phyloP scores from a whole-genome alignment of 768 basidiomycete species.

The Polyporus arcularius region DNA sequence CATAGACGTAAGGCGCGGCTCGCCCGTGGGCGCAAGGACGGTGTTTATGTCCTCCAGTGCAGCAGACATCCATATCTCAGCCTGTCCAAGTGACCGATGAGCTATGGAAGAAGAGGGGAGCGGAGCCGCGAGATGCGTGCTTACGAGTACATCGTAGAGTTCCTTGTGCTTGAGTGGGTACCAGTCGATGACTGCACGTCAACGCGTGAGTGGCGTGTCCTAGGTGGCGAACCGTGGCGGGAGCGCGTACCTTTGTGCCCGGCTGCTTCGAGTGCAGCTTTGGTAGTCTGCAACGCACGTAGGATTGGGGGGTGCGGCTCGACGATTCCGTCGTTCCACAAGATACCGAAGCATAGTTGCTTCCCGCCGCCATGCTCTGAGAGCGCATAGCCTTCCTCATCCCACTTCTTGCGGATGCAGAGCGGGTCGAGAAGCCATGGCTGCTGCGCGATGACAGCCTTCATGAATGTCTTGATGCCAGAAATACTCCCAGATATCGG shows the following conservation, averaged over 20 bases:
- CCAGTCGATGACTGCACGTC: conserved; percentile 67
- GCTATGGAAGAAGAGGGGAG: neutral
- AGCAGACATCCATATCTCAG: conserved; percentile 25
- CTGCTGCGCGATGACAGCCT: conserved; percentile 46
- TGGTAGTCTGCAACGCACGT: conserved; percentile 58
- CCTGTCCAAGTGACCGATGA: conserved; percentile 6
- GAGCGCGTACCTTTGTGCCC: conserved; percentile 61
- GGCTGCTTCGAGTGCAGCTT: conserved; percentile 55
- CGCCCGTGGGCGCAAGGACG: conserved; percentile 20
- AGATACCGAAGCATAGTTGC: conserved; percentile 52
- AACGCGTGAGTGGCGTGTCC: neutral
- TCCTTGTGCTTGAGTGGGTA: conserved; percentile 53
- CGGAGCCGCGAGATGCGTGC: conserved; percentile 16
- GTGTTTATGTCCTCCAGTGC: conserved; percentile 22
- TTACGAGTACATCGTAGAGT: conserved; percentile 43
- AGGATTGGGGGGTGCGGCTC: conserved; percentile 65
- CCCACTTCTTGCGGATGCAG: conserved; percentile 50
- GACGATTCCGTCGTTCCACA: conserved; percentile 67
- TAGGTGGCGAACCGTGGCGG: neutral
- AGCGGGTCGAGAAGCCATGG: conserved; percentile 61
- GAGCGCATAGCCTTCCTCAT: conserved; percentile 44
- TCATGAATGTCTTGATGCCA: conserved; percentile 56
- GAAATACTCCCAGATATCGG: conserved; percentile 53
- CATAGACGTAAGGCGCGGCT: conserved; percentile 29
- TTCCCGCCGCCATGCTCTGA: conserved; percentile 47